Evolutionary conservation across 805 yeast genomes (phyloP).

Genomic region (Blastobotrys peoriensis): DNA sequence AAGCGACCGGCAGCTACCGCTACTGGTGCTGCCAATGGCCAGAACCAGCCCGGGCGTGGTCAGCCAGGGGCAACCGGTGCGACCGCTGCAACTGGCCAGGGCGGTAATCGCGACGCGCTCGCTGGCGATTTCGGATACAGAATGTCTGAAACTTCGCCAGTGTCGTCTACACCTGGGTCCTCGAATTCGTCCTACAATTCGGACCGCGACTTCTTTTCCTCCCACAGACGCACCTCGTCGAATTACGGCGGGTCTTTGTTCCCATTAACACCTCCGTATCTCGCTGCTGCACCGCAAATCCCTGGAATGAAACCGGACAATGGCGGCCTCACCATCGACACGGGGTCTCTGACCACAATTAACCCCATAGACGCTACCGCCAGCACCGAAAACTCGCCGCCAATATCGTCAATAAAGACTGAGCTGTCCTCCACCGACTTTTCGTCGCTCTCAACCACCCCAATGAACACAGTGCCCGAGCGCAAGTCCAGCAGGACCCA

Average conservation of each 20-base stretch:
- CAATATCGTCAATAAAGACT: neutral
- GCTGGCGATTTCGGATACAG: too few relatives aligned
- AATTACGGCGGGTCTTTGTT: neutral
- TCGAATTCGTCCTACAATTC: conserved; percentile 3
- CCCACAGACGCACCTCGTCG: neutral
- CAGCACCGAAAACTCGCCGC: neutral
- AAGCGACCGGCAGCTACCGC: too few relatives aligned
- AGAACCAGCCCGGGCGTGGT: too few relatives aligned
- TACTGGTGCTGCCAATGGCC: too few relatives aligned
- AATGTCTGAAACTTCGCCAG: conserved; percentile 2
- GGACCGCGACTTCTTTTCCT: neutral
- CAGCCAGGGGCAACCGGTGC: too few relatives aligned
- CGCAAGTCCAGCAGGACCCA: too few relatives aligned
- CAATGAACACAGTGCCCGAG: too few relatives aligned
- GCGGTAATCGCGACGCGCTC: too few relatives aligned
- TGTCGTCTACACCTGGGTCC: conserved; percentile 3
- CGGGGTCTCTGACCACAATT: neutral
- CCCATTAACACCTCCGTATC: conserved; percentile 12
- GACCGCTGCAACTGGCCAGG: too few relatives aligned
- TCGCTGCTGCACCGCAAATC: conserved; percentile 1
- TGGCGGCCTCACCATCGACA: too few relatives aligned
- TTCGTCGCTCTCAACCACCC: neutral
- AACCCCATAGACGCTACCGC: neutral
- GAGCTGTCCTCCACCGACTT: neutral
- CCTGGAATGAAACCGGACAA: too few relatives aligned